phyloP scores from a whole-genome alignment of 345 rosid genomes.

The Salix suchowensis region DNA sequence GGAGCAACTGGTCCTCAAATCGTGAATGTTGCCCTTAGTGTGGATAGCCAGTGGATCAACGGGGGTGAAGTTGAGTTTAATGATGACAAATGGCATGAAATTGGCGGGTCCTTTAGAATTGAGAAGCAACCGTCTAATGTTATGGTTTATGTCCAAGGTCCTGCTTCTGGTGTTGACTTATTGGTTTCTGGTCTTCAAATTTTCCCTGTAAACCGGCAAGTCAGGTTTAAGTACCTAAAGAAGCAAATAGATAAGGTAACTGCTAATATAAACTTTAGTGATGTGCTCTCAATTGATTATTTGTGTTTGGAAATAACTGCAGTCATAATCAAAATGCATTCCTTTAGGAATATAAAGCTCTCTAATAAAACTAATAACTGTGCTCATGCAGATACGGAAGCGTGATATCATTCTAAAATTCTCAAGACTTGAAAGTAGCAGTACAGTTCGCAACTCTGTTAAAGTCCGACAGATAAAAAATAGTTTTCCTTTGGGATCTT shows the following conservation, averaged over 20 bases:
- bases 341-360: background rate
- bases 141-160: conserved; percentile 83
- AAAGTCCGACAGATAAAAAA: conserved; percentile 58
- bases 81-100: conserved; percentile 74
- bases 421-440: conserved; percentile 37
- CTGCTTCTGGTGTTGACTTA: conserved; percentile 61
- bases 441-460: conserved; percentile 39
- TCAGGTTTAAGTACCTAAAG: conserved; percentile 58
- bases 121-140: conserved; percentile 71
- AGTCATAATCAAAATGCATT: too few species aligned
- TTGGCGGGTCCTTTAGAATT: conserved; percentile 81
- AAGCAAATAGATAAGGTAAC: conserved; percentile 62
- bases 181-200: conserved; percentile 82
- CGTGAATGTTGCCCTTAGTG: conserved; percentile 76
- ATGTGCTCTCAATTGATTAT: background rate
- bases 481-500: conserved; percentile 77
- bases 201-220: conserved; percentile 57
- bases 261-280: background rate
- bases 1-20: conserved; percentile 55
- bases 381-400: conserved; percentile 58
- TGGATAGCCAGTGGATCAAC: conserved; percentile 78
- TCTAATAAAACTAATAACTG: background rate
- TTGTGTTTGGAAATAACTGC: too few species aligned
- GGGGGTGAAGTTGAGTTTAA: conserved; percentile 74
- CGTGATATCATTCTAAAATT: conserved; percentile 63